Evolutionary conservation across 2,329 filamentous ascomycete genomes (phyloP).

Genomic region (Grosmannia penicillata): DNA sequence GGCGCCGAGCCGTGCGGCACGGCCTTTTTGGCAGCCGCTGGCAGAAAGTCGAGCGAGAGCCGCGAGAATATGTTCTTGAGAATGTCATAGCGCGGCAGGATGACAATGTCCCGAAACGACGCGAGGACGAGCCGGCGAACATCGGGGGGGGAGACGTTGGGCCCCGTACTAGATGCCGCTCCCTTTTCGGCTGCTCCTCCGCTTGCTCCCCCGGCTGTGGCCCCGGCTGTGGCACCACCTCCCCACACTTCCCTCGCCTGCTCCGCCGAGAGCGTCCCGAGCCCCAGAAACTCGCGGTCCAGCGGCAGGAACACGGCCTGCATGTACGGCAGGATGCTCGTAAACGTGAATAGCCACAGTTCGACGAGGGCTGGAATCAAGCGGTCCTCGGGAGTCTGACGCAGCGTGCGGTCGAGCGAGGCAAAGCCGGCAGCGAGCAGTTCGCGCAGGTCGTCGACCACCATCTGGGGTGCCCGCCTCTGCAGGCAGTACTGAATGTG

Average conservation of each 20-base stretch:
- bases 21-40: conserved; percentile 11
- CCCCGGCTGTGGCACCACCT: conserved; percentile 28
- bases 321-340: conserved; percentile 78
- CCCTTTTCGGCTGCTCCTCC: too few species aligned
- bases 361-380: conserved; percentile 85
- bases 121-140: conserved; percentile 80
- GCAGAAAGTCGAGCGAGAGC: conserved; percentile 66
- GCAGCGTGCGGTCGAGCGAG: conserved; percentile 71
- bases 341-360: conserved; percentile 89
- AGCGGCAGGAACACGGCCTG: conserved; percentile 89
- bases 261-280: conserved; percentile 56
- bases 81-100: conserved; percentile 76
- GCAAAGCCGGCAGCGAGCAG: conserved; percentile 69
- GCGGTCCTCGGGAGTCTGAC: conserved; percentile 65
- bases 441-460: conserved; percentile 65
- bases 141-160: too few species aligned
- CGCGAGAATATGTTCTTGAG: conserved; percentile 84
- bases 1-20: conserved; percentile 17
- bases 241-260: conserved; percentile 89
- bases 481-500: conserved; percentile 69
- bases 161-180: too few species aligned
- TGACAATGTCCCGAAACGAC: conserved; percentile 75
- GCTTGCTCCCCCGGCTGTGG: conserved; percentile 12
- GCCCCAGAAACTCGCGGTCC: conserved; percentile 83
- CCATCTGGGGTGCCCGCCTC: conserved; percentile 51